Percentiles rank a stretch among this genome's conserved stretches.
phyloP scores from a whole-genome alignment of 2,329 filamentous ascomycete genomes.

The Nannizzia gypsea region DNA sequence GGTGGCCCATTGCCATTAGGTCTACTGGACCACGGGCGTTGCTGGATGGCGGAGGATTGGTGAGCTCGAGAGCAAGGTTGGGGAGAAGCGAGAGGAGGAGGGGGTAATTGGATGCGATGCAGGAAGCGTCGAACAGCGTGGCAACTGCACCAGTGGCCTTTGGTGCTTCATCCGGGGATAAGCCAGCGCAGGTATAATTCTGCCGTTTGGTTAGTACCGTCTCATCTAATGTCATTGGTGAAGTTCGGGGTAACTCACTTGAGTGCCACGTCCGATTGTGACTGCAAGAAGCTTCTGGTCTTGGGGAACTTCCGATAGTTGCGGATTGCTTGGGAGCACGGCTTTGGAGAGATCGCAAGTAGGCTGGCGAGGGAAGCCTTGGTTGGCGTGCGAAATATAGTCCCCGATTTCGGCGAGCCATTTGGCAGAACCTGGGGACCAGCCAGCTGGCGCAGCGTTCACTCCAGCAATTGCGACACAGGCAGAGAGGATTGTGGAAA shows the following conservation, averaged over 20 bases:
- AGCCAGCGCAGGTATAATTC: constrained; percentile 76
- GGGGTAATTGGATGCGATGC: constrained; percentile 59
- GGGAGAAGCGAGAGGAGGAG: constrained; percentile 55
- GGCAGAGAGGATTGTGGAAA: constrained; percentile 21
- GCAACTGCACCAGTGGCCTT: constrained; percentile 62
- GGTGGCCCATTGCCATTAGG: constrained; percentile 58
- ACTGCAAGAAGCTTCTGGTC: constrained; percentile 62
- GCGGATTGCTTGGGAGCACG: constrained; percentile 38
- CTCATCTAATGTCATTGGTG: constrained; percentile 20
- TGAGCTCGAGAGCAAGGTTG: constrained; percentile 46
- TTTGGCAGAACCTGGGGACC: constrained; percentile 30
- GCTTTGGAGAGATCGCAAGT: constrained; percentile 27
- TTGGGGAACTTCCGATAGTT: constrained; percentile 48
- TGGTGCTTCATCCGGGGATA: constrained; percentile 50
- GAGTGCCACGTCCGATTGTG: constrained; percentile 70
- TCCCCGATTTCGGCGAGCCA: constrained; percentile 31
- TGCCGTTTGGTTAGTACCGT: constrained; percentile 27
- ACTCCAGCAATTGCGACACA: constrained; percentile 25
- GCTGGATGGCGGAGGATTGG: constrained; percentile 22
- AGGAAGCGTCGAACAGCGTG: constrained; percentile 77
- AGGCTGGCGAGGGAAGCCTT: constrained; percentile 13
- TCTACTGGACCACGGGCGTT: constrained; percentile 42
- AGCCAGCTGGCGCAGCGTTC: constrained; percentile 28
- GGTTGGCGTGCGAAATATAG: constrained; percentile 23
- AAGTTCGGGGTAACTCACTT: constrained; percentile 27